These are phyloP conservation scores for Dendrobium nobile DNA, from an alignment of 106 monocot species.

Conservation along the genomic window DNA sequence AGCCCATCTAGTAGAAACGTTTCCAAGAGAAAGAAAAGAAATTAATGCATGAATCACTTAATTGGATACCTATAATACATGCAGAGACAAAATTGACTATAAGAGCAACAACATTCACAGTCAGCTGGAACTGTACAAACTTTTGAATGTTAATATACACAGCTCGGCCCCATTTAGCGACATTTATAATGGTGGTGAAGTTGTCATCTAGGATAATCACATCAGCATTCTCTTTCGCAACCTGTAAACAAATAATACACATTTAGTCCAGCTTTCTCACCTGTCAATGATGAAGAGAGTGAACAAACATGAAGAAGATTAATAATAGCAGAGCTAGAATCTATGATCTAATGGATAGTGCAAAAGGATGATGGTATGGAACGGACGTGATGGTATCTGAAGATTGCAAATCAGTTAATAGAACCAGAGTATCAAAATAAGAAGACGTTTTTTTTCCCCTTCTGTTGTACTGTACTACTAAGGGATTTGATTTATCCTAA, in stretches of 20 bases:
- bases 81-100: constrained; percentile 91
- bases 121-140: constrained; percentile 97
- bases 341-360: background rate
- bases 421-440: background rate
- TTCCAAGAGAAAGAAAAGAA: background rate
- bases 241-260: constrained; percentile 33
- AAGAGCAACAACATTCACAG: constrained; percentile 92
- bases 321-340: background rate
- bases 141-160: constrained; percentile 99
- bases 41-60: background rate
- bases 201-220: constrained; percentile 95
- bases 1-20: background rate
- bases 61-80: constrained; percentile 56
- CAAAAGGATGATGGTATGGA: background rate
- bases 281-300: background rate
- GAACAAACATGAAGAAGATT: background rate
- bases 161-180: constrained; percentile 93
- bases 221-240: constrained; percentile 98
- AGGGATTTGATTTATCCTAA: background rate
- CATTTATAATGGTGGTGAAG: constrained; percentile 80
- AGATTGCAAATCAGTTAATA: background rate
- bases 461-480: background rate
- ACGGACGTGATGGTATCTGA: background rate
- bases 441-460: background rate
- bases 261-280: background rate